phyloP scores from a whole-genome alignment of 257 asterid species.

The Gynochthodes officinalis region DNA sequence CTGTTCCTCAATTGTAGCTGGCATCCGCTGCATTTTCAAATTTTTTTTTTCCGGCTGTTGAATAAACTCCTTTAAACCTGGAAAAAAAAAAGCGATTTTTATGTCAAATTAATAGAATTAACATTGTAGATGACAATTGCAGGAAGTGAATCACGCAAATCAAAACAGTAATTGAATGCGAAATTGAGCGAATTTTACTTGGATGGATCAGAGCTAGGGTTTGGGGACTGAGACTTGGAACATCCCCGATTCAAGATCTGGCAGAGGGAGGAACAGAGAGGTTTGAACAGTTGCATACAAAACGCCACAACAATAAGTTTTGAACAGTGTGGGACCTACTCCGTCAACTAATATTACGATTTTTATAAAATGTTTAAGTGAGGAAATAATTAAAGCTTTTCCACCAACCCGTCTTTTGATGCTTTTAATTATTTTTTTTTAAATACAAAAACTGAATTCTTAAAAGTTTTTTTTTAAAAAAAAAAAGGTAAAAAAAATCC shows the following conservation, averaged over 20 bases:
- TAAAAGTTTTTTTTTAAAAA: no score
- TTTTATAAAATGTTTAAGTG: no score
- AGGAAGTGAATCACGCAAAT: background rate
- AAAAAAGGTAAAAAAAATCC: no score
- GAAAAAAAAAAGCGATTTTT: background rate
- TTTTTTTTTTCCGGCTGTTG: background rate
- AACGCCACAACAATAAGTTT: no score
- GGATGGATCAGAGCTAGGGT: constrained; percentile 17
- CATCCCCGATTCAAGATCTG: constrained; percentile 24
- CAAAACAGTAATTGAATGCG: background rate
- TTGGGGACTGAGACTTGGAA: constrained; percentile 1
- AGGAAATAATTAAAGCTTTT: no score
- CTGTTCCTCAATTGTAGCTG: constrained; percentile 88
- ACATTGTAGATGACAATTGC: background rate
- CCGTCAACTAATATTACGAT: no score
- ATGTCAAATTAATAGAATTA: background rate
- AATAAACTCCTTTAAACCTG: constrained; percentile 12
- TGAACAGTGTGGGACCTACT: no score
- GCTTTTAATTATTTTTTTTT: no score
- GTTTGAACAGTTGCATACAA: background rate
- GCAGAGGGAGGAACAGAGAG: background rate
- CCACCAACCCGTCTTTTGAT: no score
- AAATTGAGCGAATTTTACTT: background rate
- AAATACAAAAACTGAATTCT: no score
- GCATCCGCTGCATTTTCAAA: constrained; percentile 66